Base-by-base conservation (phyloP, 768 basidiomycete genomes). In the Auricularia auricula-judae region DNA sequence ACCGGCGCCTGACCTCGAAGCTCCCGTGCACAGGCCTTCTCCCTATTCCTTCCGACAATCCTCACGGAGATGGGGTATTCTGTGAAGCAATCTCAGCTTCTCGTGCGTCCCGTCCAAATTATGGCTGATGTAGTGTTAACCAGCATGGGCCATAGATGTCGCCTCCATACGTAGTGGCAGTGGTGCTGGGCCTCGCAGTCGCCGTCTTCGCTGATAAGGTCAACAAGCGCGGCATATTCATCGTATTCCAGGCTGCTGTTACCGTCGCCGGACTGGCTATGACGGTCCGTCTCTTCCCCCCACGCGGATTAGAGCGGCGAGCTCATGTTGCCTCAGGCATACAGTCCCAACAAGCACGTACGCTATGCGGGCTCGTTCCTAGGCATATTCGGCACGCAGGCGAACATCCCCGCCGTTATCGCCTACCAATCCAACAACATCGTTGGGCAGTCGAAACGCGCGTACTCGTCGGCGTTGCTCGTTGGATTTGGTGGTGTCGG, bases 31-130 rank as follows among this genome's bases (percentile, higher is more conserved):
- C 12, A 42, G 39, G 39, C 64, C 65, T 68, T 67, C 64, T 63
- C 70, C 43, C 69, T 67, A 62, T 71, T 71, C 70, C 65, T 71
- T 18, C 68, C 70, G 18, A 66, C 69, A 58, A 70, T 71, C 64
- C 67, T 71, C 35, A 63, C 56, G 10, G 64, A 64, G 43, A 65
- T 65, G 64, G 70, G 71, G 2, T 71, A 66, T 63, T 65, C 65
- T 7, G 61, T 63, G 36, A 44, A 66, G 12, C 64, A 66, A 56
- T 66, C 71, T 34, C 68, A 69, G 33, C 51, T 69, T 62, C 66
- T 71, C 53, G 68, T 66, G 18, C 54, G 71, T 68, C 29, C 29
- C 29, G 29, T 29, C 29, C 29, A 29, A 29, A 29, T 29, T 29
- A 1, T 29, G 29, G 29, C 29, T 29, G 29, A 29, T 29, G 29